These are phyloP conservation scores for Pleomassaria siparia DNA, from an alignment of 2,329 filamentous ascomycete species.

Conservation along the genomic window DNA sequence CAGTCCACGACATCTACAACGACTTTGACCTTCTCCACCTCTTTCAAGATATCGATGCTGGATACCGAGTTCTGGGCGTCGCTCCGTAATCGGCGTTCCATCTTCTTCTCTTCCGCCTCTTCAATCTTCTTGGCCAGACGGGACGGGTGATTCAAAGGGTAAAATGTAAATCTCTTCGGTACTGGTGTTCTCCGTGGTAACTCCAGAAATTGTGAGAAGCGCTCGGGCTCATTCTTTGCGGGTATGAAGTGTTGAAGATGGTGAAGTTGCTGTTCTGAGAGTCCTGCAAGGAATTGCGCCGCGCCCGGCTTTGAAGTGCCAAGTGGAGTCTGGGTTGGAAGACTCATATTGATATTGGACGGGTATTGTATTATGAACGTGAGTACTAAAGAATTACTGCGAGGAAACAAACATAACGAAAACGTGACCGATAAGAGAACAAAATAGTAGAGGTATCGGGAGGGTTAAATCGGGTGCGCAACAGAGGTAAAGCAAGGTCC, in stretches of 20 bases:
- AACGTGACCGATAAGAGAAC: neutral
- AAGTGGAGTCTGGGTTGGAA: conserved; percentile 1
- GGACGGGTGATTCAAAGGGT: conserved; percentile 11
- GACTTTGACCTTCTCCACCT: conserved; percentile 11
- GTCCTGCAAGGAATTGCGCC: conserved; percentile 21
- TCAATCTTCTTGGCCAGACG: neutral
- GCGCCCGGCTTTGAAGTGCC: conserved; percentile 11
- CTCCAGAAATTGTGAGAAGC: conserved; percentile 22
- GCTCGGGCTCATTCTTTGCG: conserved; percentile 11
- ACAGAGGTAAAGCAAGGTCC: neutral
- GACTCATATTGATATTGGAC: conserved; percentile 5
- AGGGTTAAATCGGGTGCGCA: neutral
- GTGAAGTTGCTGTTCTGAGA: conserved; percentile 15
- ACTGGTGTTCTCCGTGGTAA: conserved; percentile 17
- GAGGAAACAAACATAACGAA: neutral
- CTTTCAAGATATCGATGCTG: conserved; percentile 13
- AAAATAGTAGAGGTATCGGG: neutral
- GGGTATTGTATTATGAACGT: neutral
- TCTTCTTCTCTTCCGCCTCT: conserved; percentile 1
- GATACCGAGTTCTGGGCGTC: conserved; percentile 5
- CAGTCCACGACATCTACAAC: conserved; percentile 15
- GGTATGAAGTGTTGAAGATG: conserved; percentile 20
- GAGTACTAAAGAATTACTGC: neutral
- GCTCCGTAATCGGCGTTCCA: conserved; percentile 2
- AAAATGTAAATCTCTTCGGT: conserved; percentile 23